Conservation (phyloP, 192 early-diverging fungal species). For the Backusella westeae region DNA sequence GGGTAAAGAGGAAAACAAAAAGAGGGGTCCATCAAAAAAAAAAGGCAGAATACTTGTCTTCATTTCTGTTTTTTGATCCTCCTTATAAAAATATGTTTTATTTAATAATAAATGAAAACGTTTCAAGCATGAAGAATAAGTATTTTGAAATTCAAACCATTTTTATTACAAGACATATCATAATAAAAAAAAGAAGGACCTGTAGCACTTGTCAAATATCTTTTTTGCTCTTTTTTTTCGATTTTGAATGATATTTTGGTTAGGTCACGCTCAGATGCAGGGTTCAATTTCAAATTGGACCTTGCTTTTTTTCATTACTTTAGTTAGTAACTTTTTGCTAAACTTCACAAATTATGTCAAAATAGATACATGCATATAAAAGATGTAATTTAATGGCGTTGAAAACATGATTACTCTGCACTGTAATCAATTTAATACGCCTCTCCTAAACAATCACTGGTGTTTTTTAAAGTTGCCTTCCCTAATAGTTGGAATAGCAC, state of each 20-base stretch:
- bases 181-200: not conserved
- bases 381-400: not conserved
- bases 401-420: not conserved
- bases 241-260: not conserved
- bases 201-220: not conserved
- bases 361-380: not conserved
- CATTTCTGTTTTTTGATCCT: not conserved
- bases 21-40: not conserved
- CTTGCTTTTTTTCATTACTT: not conserved
- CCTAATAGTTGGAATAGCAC: not conserved
- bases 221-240: not conserved
- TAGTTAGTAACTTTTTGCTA: not conserved
- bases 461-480: not conserved
- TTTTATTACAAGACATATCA: not conserved
- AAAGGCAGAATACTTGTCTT: not conserved
- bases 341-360: conserved; percentile 1
- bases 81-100: not conserved
- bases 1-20: not conserved
- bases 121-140: not conserved
- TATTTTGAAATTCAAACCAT: not conserved
- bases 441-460: not conserved
- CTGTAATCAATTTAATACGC: not conserved
- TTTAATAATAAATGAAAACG: not conserved
- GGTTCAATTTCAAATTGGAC: not conserved
- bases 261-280: not conserved